Evolutionary conservation across 345 rosid genomes (phyloP).

Genomic region (Arabis hirsuta): DNA sequence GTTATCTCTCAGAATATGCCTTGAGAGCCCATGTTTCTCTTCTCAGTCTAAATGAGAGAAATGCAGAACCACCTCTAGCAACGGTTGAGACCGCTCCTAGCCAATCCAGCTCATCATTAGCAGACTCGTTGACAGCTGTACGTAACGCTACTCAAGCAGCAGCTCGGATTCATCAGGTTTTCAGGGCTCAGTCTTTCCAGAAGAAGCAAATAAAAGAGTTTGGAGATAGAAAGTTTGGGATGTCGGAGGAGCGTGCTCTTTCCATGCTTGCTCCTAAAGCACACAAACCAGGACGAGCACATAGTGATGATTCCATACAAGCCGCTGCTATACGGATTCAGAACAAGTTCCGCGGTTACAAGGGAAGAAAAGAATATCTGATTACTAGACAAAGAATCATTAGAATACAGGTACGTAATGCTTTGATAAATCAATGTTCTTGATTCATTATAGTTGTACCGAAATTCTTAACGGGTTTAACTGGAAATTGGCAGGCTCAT

Average conservation of each 20-base stretch:
- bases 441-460: neutral
- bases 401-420: constrained; percentile 72
- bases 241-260: constrained; percentile 74
- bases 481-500: constrained; percentile 69
- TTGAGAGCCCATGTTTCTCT: constrained; percentile 60
- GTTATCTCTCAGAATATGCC: constrained; percentile 85
- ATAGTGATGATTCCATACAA: constrained; percentile 64
- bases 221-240: constrained; percentile 56
- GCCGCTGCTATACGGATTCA: constrained; percentile 85
- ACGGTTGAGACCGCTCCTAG: constrained; percentile 47
- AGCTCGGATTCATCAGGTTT: constrained; percentile 85
- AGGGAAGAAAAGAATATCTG: constrained; percentile 83
- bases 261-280: constrained; percentile 65
- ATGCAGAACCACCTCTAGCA: constrained; percentile 47
- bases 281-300: constrained; percentile 51
- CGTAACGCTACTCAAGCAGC: constrained; percentile 90
- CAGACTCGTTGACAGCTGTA: constrained; percentile 84
- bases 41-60: constrained; percentile 57
- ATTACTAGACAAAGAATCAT: constrained; percentile 76
- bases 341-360: constrained; percentile 88
- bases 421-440: constrained; percentile 17
- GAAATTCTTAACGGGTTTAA: constrained; percentile 11
- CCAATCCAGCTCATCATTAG: constrained; percentile 52
- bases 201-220: constrained; percentile 71
- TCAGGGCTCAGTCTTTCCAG: constrained; percentile 91